Evolutionary conservation across 208 protist genomes (phyloP), one percentile per base, ranked within the genome.

Genomic region (Angomonas ambiguus): DNA sequence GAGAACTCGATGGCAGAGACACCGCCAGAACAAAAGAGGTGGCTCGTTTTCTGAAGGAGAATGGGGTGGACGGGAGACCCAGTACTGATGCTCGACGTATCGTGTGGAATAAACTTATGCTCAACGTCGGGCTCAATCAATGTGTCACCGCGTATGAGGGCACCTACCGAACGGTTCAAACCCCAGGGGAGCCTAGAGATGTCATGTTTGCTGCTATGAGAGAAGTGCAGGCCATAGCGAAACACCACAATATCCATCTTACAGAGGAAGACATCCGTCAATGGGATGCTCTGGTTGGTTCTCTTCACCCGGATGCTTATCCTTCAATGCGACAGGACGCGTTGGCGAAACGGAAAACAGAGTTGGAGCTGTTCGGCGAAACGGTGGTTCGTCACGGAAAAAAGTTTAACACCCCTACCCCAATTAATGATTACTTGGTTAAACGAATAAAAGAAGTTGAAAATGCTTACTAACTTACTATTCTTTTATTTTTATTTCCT

Each of bases 61-160:
- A 53, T 28, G 65, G 65, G 25, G 51, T 53, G 20, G 51, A 62
- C 55, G 65, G 51, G 22, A 60, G 30, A 35, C 53, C 25, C n/a
- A 55, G 16, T 27, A 22, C 3, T 20, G 62, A 67, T 38, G 65
- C 65, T 24, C 24, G 48, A 51, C 28, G 48, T 0, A 57, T 65
- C 10, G 2, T 72, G 27, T 72, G 56, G 51, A 57, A 56, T 28
- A 72, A 72, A 33, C 35, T 72, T 10, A 72, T 72, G 68, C 25
- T 63, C 1, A 72, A 72, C 45, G 62, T 64, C 5, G 68, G 68
- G 24, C 45, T 72, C 13, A 72, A 72, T 25, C 68, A 72, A 35
- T 38, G 30, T 1, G 32, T 55, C 20, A 48, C 68, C 2, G 58
- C 56, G 3, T 57, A 48, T 25, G 60, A 72, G 11, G 62, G 32